These are phyloP conservation scores for Botryotinia globosa DNA, from an alignment of 2,329 filamentous ascomycete species.

Conservation along the genomic window DNA sequence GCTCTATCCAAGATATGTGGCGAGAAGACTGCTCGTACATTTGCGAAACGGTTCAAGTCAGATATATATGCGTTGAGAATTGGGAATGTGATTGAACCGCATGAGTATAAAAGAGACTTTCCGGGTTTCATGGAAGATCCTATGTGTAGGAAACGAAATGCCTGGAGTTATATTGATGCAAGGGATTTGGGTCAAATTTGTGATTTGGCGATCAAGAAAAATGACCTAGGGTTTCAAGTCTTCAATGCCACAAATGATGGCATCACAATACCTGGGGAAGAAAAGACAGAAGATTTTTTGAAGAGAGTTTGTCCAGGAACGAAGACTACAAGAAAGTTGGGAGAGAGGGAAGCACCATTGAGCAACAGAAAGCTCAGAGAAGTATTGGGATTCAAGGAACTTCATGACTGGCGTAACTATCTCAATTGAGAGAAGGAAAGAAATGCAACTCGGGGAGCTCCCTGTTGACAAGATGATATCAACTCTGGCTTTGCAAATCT, in stretches of 20 bases:
- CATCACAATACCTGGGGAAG: not conserved
- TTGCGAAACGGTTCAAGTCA: not conserved
- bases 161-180: not conserved
- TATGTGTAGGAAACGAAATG: not conserved
- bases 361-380: not conserved
- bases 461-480: too few relatives aligned
- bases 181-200: not conserved
- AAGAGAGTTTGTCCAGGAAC: not conserved
- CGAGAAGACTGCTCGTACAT: slow-evolving; percentile 51
- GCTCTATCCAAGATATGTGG: slow-evolving; percentile 58
- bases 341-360: not conserved
- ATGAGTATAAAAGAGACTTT: not conserved
- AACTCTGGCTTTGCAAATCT: too few relatives aligned
- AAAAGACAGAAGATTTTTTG: not conserved
- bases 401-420: not conserved
- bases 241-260: not conserved
- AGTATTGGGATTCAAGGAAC: not conserved
- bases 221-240: not conserved
- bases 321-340: not conserved
- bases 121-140: not conserved
- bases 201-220: not conserved
- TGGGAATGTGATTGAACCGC: not conserved
- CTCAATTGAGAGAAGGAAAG: not conserved
- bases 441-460: too few relatives aligned
- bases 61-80: not conserved